Base-by-base conservation (phyloP, 2,329 filamentous ascomycete genomes). In the Sporothrix curviconia region DNA sequence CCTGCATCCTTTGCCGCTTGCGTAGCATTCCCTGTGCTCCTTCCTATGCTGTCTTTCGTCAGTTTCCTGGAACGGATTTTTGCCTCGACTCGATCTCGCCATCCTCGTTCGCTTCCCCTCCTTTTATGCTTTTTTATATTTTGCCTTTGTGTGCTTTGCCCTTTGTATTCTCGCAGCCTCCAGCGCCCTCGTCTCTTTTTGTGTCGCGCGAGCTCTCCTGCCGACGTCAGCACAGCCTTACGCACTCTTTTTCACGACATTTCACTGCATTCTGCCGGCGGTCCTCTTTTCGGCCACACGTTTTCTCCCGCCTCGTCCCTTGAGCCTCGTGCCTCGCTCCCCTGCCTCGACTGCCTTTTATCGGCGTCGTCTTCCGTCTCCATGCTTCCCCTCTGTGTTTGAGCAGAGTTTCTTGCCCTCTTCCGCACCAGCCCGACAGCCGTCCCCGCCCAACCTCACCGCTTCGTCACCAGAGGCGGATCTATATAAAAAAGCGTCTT, bases 301-400 rank as follows among this genome's bases (percentile, higher is more conserved):
- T 57, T 51, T n/a, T 46, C 40, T 46, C 39, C 39, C 17, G 22
- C 37, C 22, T 51, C 15, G 22, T 51, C 32, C 49, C 17, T 50
- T 30, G 8, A 34, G 34, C 44, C n/a, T 22, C 28, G 36, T 17
- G 12, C 30, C 44, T 25, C 25, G 25, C 17, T 39, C 14, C 17
- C 32, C 25, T 30, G 28, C 34, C n/a, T 50, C 22, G 44, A 55
- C 51, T 37, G 57, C 57, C 44, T 55, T 44, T 46, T 42, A 28
- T 37, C 36, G 56, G 50, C 56, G 43, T 54, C 42, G 43, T 14
- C 56, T 43, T 17, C 44, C 43, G 56, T 28, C 56, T 50, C 50
- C 49, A 58, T 58, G 56, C 42, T 54, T 54, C 19, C 36, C 32
- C 43, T 49, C 42, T 39, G 36, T 22, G 28, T 15, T 15, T 54